Evolutionary conservation across 2,329 filamentous ascomycete genomes (phyloP), one percentile per base, ranked within the genome.

Genomic region (Colletotrichum nymphaeae): DNA sequence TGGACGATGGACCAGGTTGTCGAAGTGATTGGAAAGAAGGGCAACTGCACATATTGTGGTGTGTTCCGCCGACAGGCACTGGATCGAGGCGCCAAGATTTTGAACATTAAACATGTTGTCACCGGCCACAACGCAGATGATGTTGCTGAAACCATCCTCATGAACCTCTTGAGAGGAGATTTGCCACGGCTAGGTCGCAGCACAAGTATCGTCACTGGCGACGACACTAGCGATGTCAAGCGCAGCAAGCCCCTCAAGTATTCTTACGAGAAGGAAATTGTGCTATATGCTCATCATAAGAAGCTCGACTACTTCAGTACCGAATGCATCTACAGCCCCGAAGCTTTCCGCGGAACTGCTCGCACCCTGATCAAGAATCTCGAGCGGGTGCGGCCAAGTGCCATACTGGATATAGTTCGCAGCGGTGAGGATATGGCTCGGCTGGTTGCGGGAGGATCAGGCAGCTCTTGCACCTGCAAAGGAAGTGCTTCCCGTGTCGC

Each of bases 1-100:
- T 99, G 97, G 97, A 98, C 95, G 1, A 99, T 99, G 97, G 97
- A 99, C 80, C 95, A 98, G 80, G 97, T 99, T 11, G 97, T 99
- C 4, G 94, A 95, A 78, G 94, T 96, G 60, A 94, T 99, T 63
- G 97, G 97, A 16, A 98, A 98, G 86, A 98, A 98, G 83, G 95
- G 96, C 35, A 99, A 99, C 83, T 99, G 97, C 88, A 99, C 97
- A 35, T 99, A 99, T 80, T 99, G 97, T 79, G 97, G 97, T 16
- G 97, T 99, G 22, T 99, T 99, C 81, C 89, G 97, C 67, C 90
- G 97, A 72, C 97, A 99, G 84, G 97, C 97, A 1, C 88, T 99
- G 42, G 97, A 99, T 81, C 91, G 97, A 9, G 97, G 97, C 22
- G 95, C 97, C 5, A 95, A 95, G 78, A 92, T 93, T 82, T 85